Evolutionary conservation across 441 rosid genomes (phyloP).

Genomic region (Jatropha podagrica): DNA sequence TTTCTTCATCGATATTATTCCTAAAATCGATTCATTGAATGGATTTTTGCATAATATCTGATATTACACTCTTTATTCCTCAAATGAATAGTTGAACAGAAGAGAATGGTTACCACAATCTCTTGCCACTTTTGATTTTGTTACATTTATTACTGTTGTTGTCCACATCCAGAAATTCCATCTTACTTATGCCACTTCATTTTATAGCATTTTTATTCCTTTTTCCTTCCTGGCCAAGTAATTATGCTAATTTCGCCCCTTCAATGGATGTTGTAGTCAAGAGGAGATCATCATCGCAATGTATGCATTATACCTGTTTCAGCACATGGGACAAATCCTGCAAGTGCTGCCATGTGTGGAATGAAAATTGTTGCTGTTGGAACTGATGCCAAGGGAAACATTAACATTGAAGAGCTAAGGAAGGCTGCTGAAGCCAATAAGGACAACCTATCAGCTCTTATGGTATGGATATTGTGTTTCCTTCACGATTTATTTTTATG

Average conservation of each 20-base stretch:
- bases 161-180: background rate
- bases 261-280: slow-evolving; percentile 52
- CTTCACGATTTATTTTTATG: background rate
- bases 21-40: background rate
- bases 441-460: slow-evolving; percentile 88
- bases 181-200: background rate
- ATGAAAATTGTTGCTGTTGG: slow-evolving; percentile 96
- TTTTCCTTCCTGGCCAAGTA: background rate
- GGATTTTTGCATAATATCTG: background rate
- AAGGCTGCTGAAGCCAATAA: slow-evolving; percentile 91
- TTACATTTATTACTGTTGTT: background rate
- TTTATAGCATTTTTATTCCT: background rate
- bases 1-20: background rate
- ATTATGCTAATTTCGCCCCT: slow-evolving; percentile 4
- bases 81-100: background rate
- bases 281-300: slow-evolving; percentile 95
- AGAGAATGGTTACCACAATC: background rate
- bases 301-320: slow-evolving; percentile 98
- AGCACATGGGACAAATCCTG: slow-evolving; percentile 99
- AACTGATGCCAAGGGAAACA: slow-evolving; percentile 96
- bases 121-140: background rate
- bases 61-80: background rate
- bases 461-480: slow-evolving; percentile 43
- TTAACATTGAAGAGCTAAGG: slow-evolving; percentile 79
- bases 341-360: slow-evolving; percentile 99